Base-by-base conservation (phyloP, 2,329 filamentous ascomycete species). In the Botrytis porri region DNA sequence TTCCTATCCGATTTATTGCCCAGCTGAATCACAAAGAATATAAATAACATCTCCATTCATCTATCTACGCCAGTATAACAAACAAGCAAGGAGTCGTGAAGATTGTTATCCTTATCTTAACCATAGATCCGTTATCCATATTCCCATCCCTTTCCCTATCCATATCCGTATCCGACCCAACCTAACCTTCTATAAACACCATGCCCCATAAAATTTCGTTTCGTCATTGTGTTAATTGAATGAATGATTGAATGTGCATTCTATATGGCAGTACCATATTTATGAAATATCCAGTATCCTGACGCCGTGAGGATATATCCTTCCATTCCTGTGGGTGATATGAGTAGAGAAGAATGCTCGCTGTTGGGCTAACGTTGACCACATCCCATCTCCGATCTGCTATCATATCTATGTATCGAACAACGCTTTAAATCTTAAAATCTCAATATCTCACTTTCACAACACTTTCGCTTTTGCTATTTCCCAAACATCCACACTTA, bases 361-460 rank as follows among this genome's bases (percentile, higher is more conserved):
- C 35, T 32, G 54, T 41, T 2, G 1, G 5, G 6, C 35, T 57
- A 12, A 57, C 4, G 1, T 22, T 29, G 35, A 22, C 22, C 37
- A 41, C 39, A 57, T 66, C 12, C 20, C 43, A 41, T 51, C 35
- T 60, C 59, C 16, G 10, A 25, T 39, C n/a, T 57, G 25, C 22
- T 12, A n/a, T 41, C 35, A 62, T 57, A 41, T 54, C 10, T 8
- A 35, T 6, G 22, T 32, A 4, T 37, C 18, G 22, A 0, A 43
- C 18, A 32, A 12, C 37, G 8, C 29, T 22, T 45, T 39, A 22
- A 87, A 93, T 29, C 84, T 88, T 6, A 92, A 92, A 94, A 95
- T 81, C 84, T 88, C 6, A 92, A 92, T 94, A 95, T 81, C 84
- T 94, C 37, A 88, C 93, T 72, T 85, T 18, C n/a, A 12, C 18